These are phyloP conservation scores for Butyriboletus appendiculatus DNA, from an alignment of 1,284 basidiomycete species.

Conservation along the genomic window DNA sequence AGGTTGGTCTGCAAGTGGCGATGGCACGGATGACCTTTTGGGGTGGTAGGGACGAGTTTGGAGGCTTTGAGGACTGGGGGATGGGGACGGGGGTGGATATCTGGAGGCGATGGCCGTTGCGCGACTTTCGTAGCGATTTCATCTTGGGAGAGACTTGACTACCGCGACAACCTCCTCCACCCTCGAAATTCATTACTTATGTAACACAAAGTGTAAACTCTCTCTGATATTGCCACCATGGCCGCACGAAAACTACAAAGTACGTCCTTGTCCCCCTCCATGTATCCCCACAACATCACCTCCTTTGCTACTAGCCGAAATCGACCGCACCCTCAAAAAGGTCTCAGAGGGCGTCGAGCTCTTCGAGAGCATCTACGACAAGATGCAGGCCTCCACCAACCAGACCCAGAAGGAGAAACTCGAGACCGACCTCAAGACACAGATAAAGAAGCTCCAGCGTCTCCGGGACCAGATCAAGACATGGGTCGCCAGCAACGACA, in stretches of 20 bases:
- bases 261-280: constrained; percentile 34
- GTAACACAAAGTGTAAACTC: constrained; percentile 17
- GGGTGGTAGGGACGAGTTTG: constrained; percentile 70
- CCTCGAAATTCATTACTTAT: too few species aligned
- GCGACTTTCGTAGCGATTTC: constrained; percentile 86
- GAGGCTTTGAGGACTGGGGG: constrained; percentile 66
- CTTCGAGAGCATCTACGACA: constrained; percentile 95
- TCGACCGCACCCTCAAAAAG: constrained; percentile 95
- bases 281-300: neutral
- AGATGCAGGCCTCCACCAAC: constrained; percentile 93
- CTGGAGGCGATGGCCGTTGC: constrained; percentile 56
- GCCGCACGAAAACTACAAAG: constrained; percentile 83
- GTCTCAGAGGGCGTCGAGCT: constrained; percentile 92
- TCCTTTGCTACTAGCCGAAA: constrained; percentile 68
- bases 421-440: constrained; percentile 93
- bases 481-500: constrained; percentile 97
- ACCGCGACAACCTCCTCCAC: too few species aligned
- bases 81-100: constrained; percentile 70
- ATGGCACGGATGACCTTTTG: constrained; percentile 95
- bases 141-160: constrained; percentile 43
- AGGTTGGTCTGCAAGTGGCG: constrained; percentile 65
- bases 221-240: constrained; percentile 48
- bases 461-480: constrained; percentile 99
- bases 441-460: constrained; percentile 99
- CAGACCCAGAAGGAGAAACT: constrained; percentile 97